Percentiles rank a stretch among this genome's conserved stretches.
Conservation (phyloP, 2,329 filamentous ascomycete genomes). For the Xylaria sp. region DNA sequence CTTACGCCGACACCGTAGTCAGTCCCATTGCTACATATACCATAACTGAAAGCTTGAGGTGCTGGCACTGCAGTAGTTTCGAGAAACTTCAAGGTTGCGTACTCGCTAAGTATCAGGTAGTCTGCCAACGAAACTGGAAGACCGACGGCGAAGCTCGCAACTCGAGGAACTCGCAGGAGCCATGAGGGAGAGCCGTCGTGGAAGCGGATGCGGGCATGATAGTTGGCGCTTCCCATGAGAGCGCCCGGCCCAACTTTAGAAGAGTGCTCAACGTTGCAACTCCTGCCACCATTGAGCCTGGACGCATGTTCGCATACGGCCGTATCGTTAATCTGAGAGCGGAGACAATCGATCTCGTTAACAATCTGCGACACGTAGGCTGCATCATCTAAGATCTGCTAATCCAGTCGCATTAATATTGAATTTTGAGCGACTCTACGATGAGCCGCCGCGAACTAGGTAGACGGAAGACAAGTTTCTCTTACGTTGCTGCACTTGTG, state of each 20-base stretch:
- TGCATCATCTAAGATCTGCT: conserved; percentile 26
- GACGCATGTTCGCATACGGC: conserved; percentile 41
- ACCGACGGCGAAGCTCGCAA: background rate
- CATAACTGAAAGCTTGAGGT: no score
- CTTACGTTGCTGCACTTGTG: conserved; percentile 34
- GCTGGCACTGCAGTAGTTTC: no score
- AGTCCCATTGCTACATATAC: no score
- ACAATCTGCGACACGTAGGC: conserved; percentile 30
- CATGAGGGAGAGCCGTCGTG: background rate
- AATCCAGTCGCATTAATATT: no score
- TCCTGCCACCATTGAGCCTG: conserved; percentile 22
- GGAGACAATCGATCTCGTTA: conserved; percentile 35
- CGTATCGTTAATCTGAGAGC: conserved; percentile 36
- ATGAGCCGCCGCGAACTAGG: no score
- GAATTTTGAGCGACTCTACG: no score
- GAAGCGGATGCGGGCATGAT: background rate
- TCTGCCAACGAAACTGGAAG: background rate
- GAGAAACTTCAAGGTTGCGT: background rate
- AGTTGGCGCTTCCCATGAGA: background rate
- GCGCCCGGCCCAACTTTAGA: background rate
- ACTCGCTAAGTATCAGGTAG: background rate
- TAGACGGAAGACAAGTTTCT: conserved; percentile 2
- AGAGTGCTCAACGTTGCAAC: background rate
- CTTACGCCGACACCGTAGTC: no score
- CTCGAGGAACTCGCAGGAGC: background rate